Evolutionary conservation across 768 basidiomycete species (phyloP), one percentile per base, ranked within the genome.

Genomic region (Termitomyces sp.): DNA sequence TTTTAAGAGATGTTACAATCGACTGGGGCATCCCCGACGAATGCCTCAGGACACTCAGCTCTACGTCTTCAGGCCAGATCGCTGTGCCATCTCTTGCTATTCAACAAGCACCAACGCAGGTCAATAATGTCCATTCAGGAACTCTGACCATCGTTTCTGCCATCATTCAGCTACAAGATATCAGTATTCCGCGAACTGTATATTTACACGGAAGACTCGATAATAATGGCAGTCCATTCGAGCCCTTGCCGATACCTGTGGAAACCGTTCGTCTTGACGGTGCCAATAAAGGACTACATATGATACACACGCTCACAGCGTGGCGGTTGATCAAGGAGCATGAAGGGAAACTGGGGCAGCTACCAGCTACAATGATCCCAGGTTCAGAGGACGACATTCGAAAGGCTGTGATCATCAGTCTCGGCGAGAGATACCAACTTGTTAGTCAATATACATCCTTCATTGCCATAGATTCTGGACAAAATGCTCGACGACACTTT

Each of bases 281-380:
- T 70, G 61, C 66, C 29, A 53, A 71, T 58, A 50, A 73, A 62
- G 55, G 66, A 10, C 50, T 73, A 18, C 72, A 73, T 24, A 68
- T 80, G 16, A 65, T 87, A 28, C 86, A 87, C 62, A 76, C 78
- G 0, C 69, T 86, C 39, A 78, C 82, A 5, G 85, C 83, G 2
- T 77, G 79, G 56, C 69, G 71, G 15, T 70, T 86, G 29, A 80
- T 86, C n/a, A 76, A 76, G 61, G 82, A 82, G 18, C 66, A 84
- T 44, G 73, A 78, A 47, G 76, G 75, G 26, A 55, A 59, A 4
- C 63, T 56, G 22, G 70, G 69, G 20, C 70, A 69, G n/a, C 68
- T 76, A 24, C 75, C 73, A 4, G 59, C 52, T 10, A 59, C 72
- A 5, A 56, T 68, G 6, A 60, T 63, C 7, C 60, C 52, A 18